Conservation (phyloP, 306 rosid species). For the Mimosa bimucronata region DNA sequence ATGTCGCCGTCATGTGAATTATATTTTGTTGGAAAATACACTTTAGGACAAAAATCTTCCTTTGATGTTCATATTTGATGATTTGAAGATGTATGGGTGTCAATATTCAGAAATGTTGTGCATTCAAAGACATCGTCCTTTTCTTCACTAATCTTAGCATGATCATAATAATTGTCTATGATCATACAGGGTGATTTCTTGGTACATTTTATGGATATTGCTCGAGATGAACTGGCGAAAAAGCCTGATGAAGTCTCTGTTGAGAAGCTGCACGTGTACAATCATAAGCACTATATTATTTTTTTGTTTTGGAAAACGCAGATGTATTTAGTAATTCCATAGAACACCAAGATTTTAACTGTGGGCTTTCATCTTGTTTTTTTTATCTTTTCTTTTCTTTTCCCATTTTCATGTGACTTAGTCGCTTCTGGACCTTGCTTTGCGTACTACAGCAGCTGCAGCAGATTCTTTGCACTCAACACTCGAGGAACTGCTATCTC, state of each 20-base stretch:
- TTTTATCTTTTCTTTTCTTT: not conserved
- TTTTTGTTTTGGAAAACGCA: not conserved
- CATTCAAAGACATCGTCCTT: constrained; percentile 7
- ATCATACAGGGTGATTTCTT: constrained; percentile 90
- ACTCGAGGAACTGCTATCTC: constrained; percentile 86
- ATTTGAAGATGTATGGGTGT: constrained; percentile 21
- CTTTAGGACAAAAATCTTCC: constrained; percentile 13
- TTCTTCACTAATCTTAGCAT: constrained; percentile 27
- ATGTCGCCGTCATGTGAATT: not conserved
- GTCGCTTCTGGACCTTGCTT: constrained; percentile 97
- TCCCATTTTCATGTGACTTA: constrained; percentile 24
- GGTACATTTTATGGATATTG: constrained; percentile 98
- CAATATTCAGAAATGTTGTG: constrained; percentile 15
- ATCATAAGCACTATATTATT: constrained; percentile 24
- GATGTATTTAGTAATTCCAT: constrained; percentile 19
- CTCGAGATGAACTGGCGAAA: constrained; percentile 84
- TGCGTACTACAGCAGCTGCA: constrained; percentile 95
- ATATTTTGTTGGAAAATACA: not conserved
- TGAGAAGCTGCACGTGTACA: constrained; percentile 91
- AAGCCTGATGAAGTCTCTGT: constrained; percentile 95
- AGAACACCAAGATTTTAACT: constrained; percentile 33
- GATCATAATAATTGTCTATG: constrained; percentile 18
- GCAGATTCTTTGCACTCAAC: constrained; percentile 88
- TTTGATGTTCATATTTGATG: not conserved
- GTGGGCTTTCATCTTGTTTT: constrained; percentile 20